Evolutionary conservation across 2,329 filamentous ascomycete genomes (phyloP), one percentile per base, ranked within the genome.

Genomic region (Alternaria burnsii): DNA sequence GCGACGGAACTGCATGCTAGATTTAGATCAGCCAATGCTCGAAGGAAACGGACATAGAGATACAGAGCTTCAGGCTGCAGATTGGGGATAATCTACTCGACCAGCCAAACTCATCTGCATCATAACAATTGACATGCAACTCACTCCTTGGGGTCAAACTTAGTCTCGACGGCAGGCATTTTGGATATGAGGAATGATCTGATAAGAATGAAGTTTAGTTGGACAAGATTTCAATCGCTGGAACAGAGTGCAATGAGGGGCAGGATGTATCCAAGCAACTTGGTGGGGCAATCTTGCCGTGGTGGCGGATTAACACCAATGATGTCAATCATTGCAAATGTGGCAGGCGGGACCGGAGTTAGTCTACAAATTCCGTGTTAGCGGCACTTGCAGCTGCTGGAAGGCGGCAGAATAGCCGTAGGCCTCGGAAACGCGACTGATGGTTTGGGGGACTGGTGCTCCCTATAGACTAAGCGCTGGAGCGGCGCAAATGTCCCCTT

Each of bases 131-230:
- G 20, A 18, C 32, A n/a, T 38, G 46, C 40, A 42, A 50, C 46
- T 50, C 22, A 50, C 46, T 50, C 81, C 76, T 84, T 82, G 59
- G 82, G 82, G 59, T 84, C 79, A 68, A 80, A 84, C 68, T 80
- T 82, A 65, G 79, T 80, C 69, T 82, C 80, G 59, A 83, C 78
- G 44, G 73, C 72, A 62, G 73, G 65, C 75, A 77, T 77, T 32
- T 55, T 71, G 69, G 54, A 11, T 58, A 47, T 38, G 18, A 41
- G n/a, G 36, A 34, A 36, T 34, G 52, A 5, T 28, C 1, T 20
- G 38, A 30, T 44, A n/a, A 55, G 22, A 18, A 42, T 41, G 40
- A 34, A n/a, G 11, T 38, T 44, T 18, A 26, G 28, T 34, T 41
- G 52, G 16, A 30, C 8, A 34, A 16, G 18, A 28, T 20, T 26